Base-by-base conservation (phyloP, 768 basidiomycete genomes). In the Boletus subcaerulescens region DNA sequence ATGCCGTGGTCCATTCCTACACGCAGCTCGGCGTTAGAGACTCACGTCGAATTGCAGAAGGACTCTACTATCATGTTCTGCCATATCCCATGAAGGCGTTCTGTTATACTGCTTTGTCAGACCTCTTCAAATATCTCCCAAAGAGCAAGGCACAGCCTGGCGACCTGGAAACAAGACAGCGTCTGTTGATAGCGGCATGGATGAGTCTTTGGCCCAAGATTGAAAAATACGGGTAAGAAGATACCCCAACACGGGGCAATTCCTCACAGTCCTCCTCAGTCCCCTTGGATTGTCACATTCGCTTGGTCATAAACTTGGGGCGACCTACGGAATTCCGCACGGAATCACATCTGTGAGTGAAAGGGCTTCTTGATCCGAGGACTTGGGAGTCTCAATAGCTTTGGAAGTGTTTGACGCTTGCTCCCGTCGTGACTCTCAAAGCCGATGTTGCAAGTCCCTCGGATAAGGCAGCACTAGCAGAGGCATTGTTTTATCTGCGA, bases 161-260 rank as follows among this genome's bases (percentile, higher is more conserved):
- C 26, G 74, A 81, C 55, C 56, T 91, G 35, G 78, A 76, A n/a
- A 67, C 74, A 49, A 81, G 90, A 15, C 86, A 89, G 61, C 84
- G 80, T 65, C 75, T 90, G 14, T 82, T 89, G 65, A 52, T 91
- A 40, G 89, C 88, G 3, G 80, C 87, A 1, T 91, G 87, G 90
- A 88, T 89, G 86, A 88, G 85, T 58, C 60, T 88, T 12, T 90
- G 86, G 87, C 87, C 88, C 41, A 83, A 80, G 61, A 53, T 76
- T 10, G 81, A 83, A 61, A 77, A 73, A 60, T 83, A 84, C 61
- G 76, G 77, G 85, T 83, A 59, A 52, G 69, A 50, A 31, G 38
- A 18, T 35, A 35, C 33, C 33, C 33, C 6, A 35, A 35, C 11
- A 35, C 33, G 33, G 36, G 15, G 35, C 14, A 38, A n/a, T 32